These are phyloP conservation scores for Penicillium sp. DNA, from an alignment of 2,329 filamentous ascomycete species.

Conservation along the genomic window DNA sequence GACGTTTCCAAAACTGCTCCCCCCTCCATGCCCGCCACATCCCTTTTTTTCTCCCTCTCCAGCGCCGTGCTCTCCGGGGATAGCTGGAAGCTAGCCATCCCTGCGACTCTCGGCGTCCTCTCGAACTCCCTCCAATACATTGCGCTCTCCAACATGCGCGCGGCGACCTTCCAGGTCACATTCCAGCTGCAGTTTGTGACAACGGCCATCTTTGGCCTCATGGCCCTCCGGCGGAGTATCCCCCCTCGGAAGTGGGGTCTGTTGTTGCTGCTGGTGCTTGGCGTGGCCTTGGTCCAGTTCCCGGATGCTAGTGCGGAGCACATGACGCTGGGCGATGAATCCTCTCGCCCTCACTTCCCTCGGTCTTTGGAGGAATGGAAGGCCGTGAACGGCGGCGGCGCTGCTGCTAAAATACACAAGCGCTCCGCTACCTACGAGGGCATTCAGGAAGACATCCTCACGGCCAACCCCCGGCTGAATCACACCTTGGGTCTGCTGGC, in stretches of 20 bases:
- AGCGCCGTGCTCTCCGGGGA: slow-evolving; percentile 83
- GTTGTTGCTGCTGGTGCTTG: slow-evolving; percentile 74
- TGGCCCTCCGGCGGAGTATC: slow-evolving; percentile 71
- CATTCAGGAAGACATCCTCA: slow-evolving; percentile 66
- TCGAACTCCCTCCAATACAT: slow-evolving; percentile 95
- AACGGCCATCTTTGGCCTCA: slow-evolving; percentile 82
- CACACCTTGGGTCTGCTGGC: slow-evolving; percentile 76
- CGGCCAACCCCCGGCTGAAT: slow-evolving; percentile 65
- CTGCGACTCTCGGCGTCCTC: slow-evolving; percentile 82
- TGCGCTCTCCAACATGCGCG: slow-evolving; percentile 85
- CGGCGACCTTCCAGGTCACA: slow-evolving; percentile 88
- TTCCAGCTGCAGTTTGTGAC: slow-evolving; percentile 95
- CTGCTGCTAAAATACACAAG: slow-evolving; percentile 56
- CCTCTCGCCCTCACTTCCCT: slow-evolving; percentile 69
- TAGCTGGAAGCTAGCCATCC: slow-evolving; percentile 92
- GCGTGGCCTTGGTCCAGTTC: slow-evolving; percentile 83
- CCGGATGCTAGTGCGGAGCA: slow-evolving; percentile 62
- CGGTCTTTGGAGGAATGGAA: slow-evolving; percentile 76
- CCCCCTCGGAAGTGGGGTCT: slow-evolving; percentile 76
- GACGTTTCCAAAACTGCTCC: slow-evolving; percentile 78
- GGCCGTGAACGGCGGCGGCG: slow-evolving; percentile 52
- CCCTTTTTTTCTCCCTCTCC: slow-evolving; percentile 77
- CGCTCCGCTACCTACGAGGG: slow-evolving; percentile 89
- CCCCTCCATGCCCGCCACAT: slow-evolving; percentile 75
- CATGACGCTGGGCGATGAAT: slow-evolving; percentile 58